Evolutionary conservation across 2,329 filamentous ascomycete species (phyloP), one percentile per base, ranked within the genome.

Genomic region (Tolypocladium album): DNA sequence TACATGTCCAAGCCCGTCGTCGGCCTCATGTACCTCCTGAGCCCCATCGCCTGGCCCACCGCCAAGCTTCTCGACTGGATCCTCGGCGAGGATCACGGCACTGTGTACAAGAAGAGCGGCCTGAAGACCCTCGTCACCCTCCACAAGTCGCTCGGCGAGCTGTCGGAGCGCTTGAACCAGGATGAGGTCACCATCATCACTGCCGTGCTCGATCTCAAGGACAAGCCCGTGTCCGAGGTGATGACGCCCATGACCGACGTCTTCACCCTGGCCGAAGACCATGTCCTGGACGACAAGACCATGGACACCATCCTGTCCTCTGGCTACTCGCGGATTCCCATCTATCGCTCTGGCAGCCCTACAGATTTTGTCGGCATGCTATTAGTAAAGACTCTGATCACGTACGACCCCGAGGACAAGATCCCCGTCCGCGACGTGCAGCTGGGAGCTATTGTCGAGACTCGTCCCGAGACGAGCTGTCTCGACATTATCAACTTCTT

Each of bases 211-310:
- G 94, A 99, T 71, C 80, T 99, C 65, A 99, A 97, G 77, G 92
- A 94, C 66, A 99, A 99, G 77, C 82, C 93, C 0, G 92, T 99
- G 8, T 91, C 90, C 53, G 89, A 86, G 69, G 96, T 99, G 70
- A 99, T 99, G 94, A 99, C 95, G 0, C 94, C 94, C 0, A 97
- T 99, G 89, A 87, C 90, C 55, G 92, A 99, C 70, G 94, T 97
- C 56, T 99, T 96, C 71, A 93, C 89, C 62, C 90, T 99, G 85
- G 92, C 92, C n/a, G 89, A 93, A 58, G 92, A 99, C 69, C 94
- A 93, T 5, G 81, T 97, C 2, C 77, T 99, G 60, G 92, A 99
- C 69, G 93, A 97, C 74, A 81, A 86, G 69, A 97, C 92, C 66
- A 97, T 97, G 88, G 91, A 97, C 73, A 84, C 85, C 62, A 97